Evolutionary conservation across 176 grass and related monocot genomes (phyloP).

Genomic region (Avena insularis): DNA sequence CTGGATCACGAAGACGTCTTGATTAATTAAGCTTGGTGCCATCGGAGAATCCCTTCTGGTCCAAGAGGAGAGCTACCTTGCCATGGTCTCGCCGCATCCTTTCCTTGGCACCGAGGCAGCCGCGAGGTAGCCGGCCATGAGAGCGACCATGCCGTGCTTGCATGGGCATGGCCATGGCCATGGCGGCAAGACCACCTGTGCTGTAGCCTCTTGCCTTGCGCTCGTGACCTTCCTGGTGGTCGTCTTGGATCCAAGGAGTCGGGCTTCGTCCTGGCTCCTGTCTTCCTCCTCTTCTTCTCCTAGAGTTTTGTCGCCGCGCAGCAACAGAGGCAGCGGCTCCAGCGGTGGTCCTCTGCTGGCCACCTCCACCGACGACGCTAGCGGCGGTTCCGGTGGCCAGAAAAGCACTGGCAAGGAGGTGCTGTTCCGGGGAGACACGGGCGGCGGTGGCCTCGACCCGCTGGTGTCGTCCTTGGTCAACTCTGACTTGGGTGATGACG

Average conservation of each 20-base stretch:
- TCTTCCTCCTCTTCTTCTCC: background rate
- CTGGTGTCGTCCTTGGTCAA: background rate
- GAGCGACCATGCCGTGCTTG: slow-evolving; percentile 44
- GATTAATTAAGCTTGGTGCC: slow-evolving; percentile 7
- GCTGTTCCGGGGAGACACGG: background rate
- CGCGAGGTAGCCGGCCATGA: slow-evolving; percentile 39
- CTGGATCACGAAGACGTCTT: background rate
- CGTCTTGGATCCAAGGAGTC: slow-evolving; percentile 41
- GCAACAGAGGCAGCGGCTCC: slow-evolving; percentile 35
- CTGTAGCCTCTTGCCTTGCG: slow-evolving; percentile 39
- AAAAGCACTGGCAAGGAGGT: slow-evolving; percentile 43
- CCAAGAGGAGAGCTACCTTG: background rate
- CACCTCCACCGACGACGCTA: slow-evolving; percentile 26
- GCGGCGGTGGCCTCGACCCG: background rate
- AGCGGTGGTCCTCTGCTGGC: slow-evolving; percentile 42
- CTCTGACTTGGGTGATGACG: background rate
- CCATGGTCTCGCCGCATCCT: slow-evolving; percentile 20
- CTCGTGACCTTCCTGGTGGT: slow-evolving; percentile 37
- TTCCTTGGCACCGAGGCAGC: slow-evolving; percentile 14
- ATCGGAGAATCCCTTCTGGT: background rate
- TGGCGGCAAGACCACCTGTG: slow-evolving; percentile 27
- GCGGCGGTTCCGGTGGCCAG: slow-evolving; percentile 7
- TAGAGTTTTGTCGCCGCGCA: background rate
- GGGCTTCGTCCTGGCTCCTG: slow-evolving; percentile 48
- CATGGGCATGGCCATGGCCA: slow-evolving; percentile 35